These are phyloP conservation scores for Vicia sativa DNA, from an alignment of 306 rosid genomes.

Conservation along the genomic window DNA sequence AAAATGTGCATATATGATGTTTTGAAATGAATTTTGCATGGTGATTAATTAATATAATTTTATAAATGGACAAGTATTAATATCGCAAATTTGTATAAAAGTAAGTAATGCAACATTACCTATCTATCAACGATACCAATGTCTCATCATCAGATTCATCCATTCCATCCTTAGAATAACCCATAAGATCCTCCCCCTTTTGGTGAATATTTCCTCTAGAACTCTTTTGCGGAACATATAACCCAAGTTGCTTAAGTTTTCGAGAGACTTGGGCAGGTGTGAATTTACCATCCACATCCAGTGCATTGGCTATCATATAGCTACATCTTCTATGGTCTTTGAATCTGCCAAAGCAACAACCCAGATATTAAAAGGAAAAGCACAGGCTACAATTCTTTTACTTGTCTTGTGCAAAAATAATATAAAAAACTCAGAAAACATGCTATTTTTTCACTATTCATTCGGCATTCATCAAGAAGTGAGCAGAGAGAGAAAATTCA, in stretches of 20 bases:
- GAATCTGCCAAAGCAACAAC: conserved; percentile 53
- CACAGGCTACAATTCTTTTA: not conserved
- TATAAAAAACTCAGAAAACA: conserved; percentile 15
- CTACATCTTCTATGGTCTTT: conserved; percentile 83
- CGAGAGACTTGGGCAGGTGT: conserved; percentile 75
- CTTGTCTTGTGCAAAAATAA: not conserved
- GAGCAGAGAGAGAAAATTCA: conserved; percentile 32
- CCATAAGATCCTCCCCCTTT: conserved; percentile 49
- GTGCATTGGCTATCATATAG: conserved; percentile 83
- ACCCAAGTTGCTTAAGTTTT: conserved; percentile 88
- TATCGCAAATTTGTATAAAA: not conserved
- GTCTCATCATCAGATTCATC: conserved; percentile 73
- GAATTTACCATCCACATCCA: conserved; percentile 64
- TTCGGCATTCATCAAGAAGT: conserved; percentile 17
- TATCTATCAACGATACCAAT: conserved; percentile 57
- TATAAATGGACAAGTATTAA: conserved; percentile 2
- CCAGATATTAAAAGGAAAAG: conserved; percentile 26
- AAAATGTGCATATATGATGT: not conserved
- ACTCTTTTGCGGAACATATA: conserved; percentile 58
- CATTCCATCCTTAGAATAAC: conserved; percentile 37
- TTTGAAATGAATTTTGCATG: conserved; percentile 14
- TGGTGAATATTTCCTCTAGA: conserved; percentile 38
- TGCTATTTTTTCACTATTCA: conserved; percentile 15
- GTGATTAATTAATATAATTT: conserved; percentile 6
- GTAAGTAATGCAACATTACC: conserved; percentile 48